Conservation (phyloP, 768 basidiomycete genomes). For the Artomyces pyxidatus region DNA sequence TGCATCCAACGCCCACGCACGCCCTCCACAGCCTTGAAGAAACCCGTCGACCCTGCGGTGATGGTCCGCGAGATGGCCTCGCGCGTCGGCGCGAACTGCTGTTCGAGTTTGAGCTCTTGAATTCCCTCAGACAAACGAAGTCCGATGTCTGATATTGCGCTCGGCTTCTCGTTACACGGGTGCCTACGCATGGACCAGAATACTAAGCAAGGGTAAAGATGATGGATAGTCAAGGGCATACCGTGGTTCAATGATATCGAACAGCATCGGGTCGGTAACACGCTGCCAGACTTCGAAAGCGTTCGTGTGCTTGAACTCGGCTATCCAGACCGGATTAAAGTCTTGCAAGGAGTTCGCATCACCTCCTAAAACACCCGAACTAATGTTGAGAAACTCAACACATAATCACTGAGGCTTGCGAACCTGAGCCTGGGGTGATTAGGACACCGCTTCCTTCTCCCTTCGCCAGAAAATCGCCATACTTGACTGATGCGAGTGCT, state of each 20-base stretch:
- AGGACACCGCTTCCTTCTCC: constrained; percentile 54
- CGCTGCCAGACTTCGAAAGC: constrained; percentile 88
- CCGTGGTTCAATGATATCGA: constrained; percentile 94
- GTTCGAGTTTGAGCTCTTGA: constrained; percentile 87
- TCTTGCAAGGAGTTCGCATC: constrained; percentile 59
- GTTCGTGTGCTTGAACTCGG: constrained; percentile 80
- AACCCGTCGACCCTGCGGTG: constrained; percentile 62
- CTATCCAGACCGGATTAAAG: constrained; percentile 84
- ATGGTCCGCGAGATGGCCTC: constrained; percentile 81
- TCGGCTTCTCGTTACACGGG: constrained; percentile 87
- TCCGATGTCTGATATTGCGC: constrained; percentile 85
- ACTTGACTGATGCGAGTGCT: constrained; percentile 83
- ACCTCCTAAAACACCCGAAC: constrained; percentile 28
- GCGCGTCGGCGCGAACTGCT: constrained; percentile 87
- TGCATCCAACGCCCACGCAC: constrained; percentile 68
- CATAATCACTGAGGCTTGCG: not conserved
- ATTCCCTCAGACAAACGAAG: constrained; percentile 89
- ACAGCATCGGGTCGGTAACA: constrained; percentile 84
- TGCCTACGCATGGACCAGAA: constrained; percentile 42
- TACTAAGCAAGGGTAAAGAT: not conserved
- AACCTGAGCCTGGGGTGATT: constrained; percentile 58
- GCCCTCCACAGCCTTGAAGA: constrained; percentile 88
- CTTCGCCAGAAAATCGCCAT: constrained; percentile 75
- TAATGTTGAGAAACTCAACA: not conserved
- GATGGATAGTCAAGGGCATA: constrained; percentile 24